Base-by-base conservation (phyloP, 1,284 basidiomycete species). In the Rhodotorula sp. region DNA sequence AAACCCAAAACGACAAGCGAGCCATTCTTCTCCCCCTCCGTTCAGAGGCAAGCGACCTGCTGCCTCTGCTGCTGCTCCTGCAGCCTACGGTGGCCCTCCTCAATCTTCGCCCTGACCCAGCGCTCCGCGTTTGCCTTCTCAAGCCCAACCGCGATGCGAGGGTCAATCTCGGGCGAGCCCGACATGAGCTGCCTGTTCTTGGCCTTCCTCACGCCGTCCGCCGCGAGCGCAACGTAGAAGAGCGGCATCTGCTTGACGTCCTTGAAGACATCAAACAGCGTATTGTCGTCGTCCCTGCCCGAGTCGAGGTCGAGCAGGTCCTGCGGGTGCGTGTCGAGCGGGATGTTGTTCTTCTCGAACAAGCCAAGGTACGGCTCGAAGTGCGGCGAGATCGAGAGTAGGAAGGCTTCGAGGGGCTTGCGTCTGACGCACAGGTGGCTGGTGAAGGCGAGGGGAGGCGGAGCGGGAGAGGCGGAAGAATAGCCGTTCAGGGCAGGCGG, bases 161-260 rank as follows among this genome's bases (percentile, higher is more conserved):
- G 37, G 20, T 67, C 53, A 22, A 44, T 4, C 31, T 11, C n/a
- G 10, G 18, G 18, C 15, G 1, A 10, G 2, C 20, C n/a, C 22
- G n/a, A n/a, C 20, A 15, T 7, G 0, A 22, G 2, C 20, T 37
- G 48, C 8, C 55, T 50, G 20, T 28, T 24, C 55, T 50, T 59
- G 30, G 60, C 60, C 30, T 62, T 62, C 46, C 65, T 55, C 40
- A 62, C 55, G n/a, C 65, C 65, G 22, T 67, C 60, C 6, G 55
- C 56, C 30, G 55, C 65, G 22, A 59, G 24, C 30, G 60, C 60
- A 13, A 52, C 48, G 20, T 47, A 51, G 16, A 62, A 47, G 15
- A 26, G 30, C 2, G 44, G 37, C n/a, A 57, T n/a, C 4, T 22
- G 28, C 2, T 22, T 9, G 16, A 68, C 54, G 24, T 69, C 58